Evolutionary conservation across 2,329 filamentous ascomycete genomes (phyloP), one percentile per base, ranked within the genome.

Genomic region (Neonectria hederae): DNA sequence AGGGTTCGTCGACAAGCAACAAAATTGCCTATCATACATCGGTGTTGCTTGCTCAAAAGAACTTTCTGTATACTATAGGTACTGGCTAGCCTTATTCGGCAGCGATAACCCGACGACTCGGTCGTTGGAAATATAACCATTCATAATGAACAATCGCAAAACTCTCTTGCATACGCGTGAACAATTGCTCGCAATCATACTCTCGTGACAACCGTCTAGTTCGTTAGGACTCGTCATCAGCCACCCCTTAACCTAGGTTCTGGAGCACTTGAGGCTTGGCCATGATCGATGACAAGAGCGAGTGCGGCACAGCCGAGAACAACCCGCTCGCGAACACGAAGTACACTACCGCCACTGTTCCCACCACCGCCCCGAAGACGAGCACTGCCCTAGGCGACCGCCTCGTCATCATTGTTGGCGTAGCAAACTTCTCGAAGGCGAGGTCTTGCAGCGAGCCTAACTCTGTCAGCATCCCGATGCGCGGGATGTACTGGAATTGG

Each of bases 401-500:
- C 8, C 56, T 59, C 26, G 58, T 59, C 61, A 59, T 61, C 19
- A 42, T n/a, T 19, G 38, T 19, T 10, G 38, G 38, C 28, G 57
- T 6, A 51, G 57, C n/a, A 52, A 45, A 42, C 53, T 63, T 35
- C 45, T 43, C 11, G 32, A 43, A 35, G 55, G 51, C 46, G 19
- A 54, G 19, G 21, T 62, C 52, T 17, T 61, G 43, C 24, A 43
- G 49, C 13, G 54, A 17, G 76, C 83, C 74, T 28, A 73, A 64
- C 57, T 73, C 68, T 14, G 78, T 81, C 49, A 76, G 74, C 66
- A 74, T 77, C 22, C 77, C 77, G 19, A 80, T 72, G 26, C 75
- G 74, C 0, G 90, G 90, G 10, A 91, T 81, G 72, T 91, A 91
- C 74, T 93, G 90, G 78, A 94, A 91, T 21, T 90, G 87, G 72